Base-by-base conservation (phyloP, 1,139 yeast species). In the Candida tropicalis region DNA sequence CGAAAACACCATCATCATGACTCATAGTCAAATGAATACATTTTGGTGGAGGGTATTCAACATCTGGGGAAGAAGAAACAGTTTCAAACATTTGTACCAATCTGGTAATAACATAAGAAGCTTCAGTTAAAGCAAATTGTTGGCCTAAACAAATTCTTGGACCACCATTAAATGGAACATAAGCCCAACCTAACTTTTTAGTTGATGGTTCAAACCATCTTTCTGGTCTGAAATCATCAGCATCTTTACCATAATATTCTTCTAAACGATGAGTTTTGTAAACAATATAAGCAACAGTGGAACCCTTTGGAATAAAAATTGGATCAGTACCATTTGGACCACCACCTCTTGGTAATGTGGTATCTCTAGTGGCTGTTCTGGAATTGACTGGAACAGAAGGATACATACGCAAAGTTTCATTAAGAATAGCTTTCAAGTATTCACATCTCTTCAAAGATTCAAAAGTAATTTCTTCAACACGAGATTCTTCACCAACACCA, bases 71-170 rank as follows among this genome's bases (percentile, higher is more conserved):
- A 38, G 56, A 48, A 3, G 50, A 52, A 44, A 70, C 56, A 45
- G 62, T 58, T n/a, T 70, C 65, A 55, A 65, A 70, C 59, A 62
- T 42, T 58, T 74, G 79, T 12, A 65, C 62, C 42, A 79, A 59
- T 45, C 83, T 65, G 15, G 66, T 71, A 39, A 76, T 53, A 13
- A 75, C 69, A 49, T 77, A 79, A 10, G 77, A 65, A 2, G 78
- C 74, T 59, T 80, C 85, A 31, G 82, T 77, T 47, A 79, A 70
- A 1, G 83, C 84, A 61, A 76, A 77, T 58, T 78, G 84, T 60
- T 79, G 83, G 27, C 84, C 84, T 37, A 79, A 64, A 55, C 85
- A 80, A 44, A 79, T 78, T 48, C 84, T 65, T 29, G 84, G 84
- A 3, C 85, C 84, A 41, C 84, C 84, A 51, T 79, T 80, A 65